Evolutionary conservation across 345 rosid genomes (phyloP).

Genomic region (Camelina sativa): DNA sequence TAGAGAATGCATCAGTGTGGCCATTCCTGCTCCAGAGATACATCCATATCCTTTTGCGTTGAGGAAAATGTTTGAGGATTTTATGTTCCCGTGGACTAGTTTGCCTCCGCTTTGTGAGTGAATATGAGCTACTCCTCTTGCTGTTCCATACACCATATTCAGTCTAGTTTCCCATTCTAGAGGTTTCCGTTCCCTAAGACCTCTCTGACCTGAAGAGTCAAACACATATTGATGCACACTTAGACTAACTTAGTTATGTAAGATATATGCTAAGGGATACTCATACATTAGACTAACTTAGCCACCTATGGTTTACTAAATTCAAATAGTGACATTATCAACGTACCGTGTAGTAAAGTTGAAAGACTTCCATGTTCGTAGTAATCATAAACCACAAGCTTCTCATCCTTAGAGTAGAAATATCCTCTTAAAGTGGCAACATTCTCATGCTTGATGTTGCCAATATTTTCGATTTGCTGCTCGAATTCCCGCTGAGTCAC

Average conservation of each 20-base stretch:
- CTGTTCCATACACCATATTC: constrained; percentile 73
- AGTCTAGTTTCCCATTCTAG: constrained; percentile 86
- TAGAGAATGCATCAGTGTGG: constrained; percentile 68
- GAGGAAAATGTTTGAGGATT: constrained; percentile 84
- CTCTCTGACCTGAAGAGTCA: constrained; percentile 60
- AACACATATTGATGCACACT: neutral
- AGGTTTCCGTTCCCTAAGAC: constrained; percentile 52
- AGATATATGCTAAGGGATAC: constrained; percentile 13
- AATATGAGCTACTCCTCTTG: constrained; percentile 76
- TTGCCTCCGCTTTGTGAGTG: constrained; percentile 73
- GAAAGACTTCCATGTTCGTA: constrained; percentile 72
- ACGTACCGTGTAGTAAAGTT: constrained; percentile 75
- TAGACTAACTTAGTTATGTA: constrained; percentile 17
- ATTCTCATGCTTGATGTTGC: constrained; percentile 78
- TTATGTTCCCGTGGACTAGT: constrained; percentile 89
- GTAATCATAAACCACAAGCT: constrained; percentile 86
- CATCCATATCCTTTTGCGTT: constrained; percentile 61
- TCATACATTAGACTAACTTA: neutral
- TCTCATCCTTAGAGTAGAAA: constrained; percentile 92
- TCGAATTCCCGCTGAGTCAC: constrained; percentile 78
- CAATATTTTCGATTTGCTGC: constrained; percentile 84
- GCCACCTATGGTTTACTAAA: neutral
- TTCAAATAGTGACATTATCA: neutral
- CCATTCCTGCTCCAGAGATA: constrained; percentile 78
- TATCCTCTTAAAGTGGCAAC: constrained; percentile 80